These are phyloP conservation scores for Ophiognomonia clavigignenti-juglandacearum DNA, from an alignment of 2,329 filamentous ascomycete species.

Conservation along the genomic window DNA sequence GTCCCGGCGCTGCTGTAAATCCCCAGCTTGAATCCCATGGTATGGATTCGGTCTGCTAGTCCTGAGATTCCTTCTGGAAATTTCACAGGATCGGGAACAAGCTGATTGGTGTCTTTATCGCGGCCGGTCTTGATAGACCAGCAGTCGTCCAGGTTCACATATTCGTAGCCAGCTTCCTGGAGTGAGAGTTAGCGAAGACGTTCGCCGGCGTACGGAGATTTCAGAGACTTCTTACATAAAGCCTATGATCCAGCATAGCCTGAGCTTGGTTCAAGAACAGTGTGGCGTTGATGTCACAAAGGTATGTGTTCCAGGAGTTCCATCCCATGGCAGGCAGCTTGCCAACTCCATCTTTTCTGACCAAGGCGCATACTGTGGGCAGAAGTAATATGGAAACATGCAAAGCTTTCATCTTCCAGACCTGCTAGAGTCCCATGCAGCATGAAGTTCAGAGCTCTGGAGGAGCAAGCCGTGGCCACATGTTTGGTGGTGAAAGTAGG, in stretches of 20 bases:
- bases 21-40: constrained; percentile 3
- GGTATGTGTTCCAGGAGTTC: constrained; percentile 10
- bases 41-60: constrained; percentile 3
- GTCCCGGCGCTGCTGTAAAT: constrained; percentile 8
- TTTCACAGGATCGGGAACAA: background rate
- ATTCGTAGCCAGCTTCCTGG: constrained; percentile 3
- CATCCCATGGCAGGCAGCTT: constrained; percentile 5
- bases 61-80: constrained; percentile 6
- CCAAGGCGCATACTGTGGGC: background rate
- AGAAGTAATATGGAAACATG: background rate
- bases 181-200: background rate
- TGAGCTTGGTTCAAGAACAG: constrained; percentile 2
- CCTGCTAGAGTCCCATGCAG: too few species aligned
- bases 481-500: background rate
- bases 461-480: background rate
- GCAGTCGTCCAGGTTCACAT: constrained; percentile 9
- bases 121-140: constrained; percentile 6
- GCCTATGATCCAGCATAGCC: constrained; percentile 5
- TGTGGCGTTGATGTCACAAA: constrained; percentile 2
- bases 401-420: background rate
- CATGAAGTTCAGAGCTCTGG: background rate
- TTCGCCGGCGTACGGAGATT: too few species aligned
- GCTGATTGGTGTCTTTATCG: background rate
- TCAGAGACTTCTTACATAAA: background rate
- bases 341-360: constrained; percentile 3